These are phyloP conservation scores for Ogataea nonfermentans DNA, from an alignment of 805 yeast species.

Conservation along the genomic window DNA sequence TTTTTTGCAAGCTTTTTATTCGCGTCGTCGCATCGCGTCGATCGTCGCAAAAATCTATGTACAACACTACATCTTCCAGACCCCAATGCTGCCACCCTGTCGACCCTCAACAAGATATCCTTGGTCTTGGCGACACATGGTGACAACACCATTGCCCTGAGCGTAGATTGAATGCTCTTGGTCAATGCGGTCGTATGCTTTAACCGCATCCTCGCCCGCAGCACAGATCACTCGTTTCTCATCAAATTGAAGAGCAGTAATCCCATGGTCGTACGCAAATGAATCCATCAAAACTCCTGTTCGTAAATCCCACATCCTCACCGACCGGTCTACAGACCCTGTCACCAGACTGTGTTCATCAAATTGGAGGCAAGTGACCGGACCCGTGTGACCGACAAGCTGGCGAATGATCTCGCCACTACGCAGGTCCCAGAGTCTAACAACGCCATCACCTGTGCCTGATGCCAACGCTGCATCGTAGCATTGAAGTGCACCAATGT, in stretches of 20 bases:
- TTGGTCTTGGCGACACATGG: slow-evolving; percentile 50
- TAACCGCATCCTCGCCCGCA: slow-evolving; percentile 47
- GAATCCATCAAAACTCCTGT: slow-evolving; percentile 62
- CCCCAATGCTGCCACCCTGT: slow-evolving; percentile 54
- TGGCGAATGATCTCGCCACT: slow-evolving; percentile 63
- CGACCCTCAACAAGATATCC: slow-evolving; percentile 70
- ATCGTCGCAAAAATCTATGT: slow-evolving; percentile 7
- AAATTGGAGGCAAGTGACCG: slow-evolving; percentile 66
- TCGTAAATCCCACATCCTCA: slow-evolving; percentile 72
- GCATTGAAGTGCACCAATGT: slow-evolving; percentile 67
- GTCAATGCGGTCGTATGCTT: slow-evolving; percentile 56
- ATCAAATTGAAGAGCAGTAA: slow-evolving; percentile 60
- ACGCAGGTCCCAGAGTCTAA: slow-evolving; percentile 74
- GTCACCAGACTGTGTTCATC: slow-evolving; percentile 64
- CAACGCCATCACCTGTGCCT: slow-evolving; percentile 74
- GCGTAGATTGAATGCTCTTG: slow-evolving; percentile 55
- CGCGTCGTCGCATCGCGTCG: slow-evolving; percentile 5
- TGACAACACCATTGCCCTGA: slow-evolving; percentile 31
- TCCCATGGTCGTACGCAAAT: slow-evolving; percentile 57
- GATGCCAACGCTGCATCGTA: slow-evolving; percentile 76
- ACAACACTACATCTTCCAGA: slow-evolving; percentile 52
- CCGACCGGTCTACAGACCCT: slow-evolving; percentile 60
- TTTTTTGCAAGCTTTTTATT: slow-evolving; percentile 6
- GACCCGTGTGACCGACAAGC: slow-evolving; percentile 65
- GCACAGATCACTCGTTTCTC: slow-evolving; percentile 50